Conservation (phyloP, 2,329 filamentous ascomycete species). For the Sordariomycetes sp. region DNA sequence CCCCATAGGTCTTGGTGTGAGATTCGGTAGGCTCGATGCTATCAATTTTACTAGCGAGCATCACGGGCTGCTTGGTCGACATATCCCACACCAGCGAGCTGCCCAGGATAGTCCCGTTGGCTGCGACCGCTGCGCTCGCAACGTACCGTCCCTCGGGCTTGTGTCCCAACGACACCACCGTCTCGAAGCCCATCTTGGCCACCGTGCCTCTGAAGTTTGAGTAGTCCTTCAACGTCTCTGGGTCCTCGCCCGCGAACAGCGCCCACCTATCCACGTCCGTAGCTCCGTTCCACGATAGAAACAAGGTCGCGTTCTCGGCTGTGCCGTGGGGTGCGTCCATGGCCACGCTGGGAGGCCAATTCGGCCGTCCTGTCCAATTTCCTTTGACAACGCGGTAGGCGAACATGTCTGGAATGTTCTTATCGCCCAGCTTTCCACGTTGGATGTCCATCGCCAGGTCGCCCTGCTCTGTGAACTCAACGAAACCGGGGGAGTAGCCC, state of each 20-base stretch:
- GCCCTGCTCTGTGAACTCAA: slow-evolving; percentile 16
- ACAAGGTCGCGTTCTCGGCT: slow-evolving; percentile 14
- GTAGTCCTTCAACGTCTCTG: slow-evolving; percentile 10
- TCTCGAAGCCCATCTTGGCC: slow-evolving; percentile 18
- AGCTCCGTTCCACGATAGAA: slow-evolving; percentile 20
- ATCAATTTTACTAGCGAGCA: slow-evolving; percentile 11
- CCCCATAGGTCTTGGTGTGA: no score
- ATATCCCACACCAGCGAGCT: slow-evolving; percentile 16
- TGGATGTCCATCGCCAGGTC: slow-evolving; percentile 15
- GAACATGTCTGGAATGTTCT: slow-evolving; percentile 14
- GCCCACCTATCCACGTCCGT: slow-evolving; percentile 17
- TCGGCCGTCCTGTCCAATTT: slow-evolving; percentile 16
- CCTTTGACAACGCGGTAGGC: slow-evolving; percentile 17
- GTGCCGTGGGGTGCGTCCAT: slow-evolving; percentile 13
- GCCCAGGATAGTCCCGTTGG: slow-evolving; percentile 13
- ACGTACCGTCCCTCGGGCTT: slow-evolving; percentile 11
- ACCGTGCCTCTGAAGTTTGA: slow-evolving; percentile 12
- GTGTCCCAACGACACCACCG: slow-evolving; percentile 10
- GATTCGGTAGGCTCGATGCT: slow-evolving; percentile 5
- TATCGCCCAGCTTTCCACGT: slow-evolving; percentile 12
- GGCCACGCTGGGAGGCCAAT: slow-evolving; percentile 17
- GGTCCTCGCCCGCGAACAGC: slow-evolving; percentile 14
- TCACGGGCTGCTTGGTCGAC: slow-evolving; percentile 12
- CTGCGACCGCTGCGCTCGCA: slow-evolving; percentile 13
- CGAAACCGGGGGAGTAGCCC: slow-evolving; percentile 17